Evolutionary conservation across 331 rosid genomes (phyloP).

Genomic region (Prunus yedoensis): DNA sequence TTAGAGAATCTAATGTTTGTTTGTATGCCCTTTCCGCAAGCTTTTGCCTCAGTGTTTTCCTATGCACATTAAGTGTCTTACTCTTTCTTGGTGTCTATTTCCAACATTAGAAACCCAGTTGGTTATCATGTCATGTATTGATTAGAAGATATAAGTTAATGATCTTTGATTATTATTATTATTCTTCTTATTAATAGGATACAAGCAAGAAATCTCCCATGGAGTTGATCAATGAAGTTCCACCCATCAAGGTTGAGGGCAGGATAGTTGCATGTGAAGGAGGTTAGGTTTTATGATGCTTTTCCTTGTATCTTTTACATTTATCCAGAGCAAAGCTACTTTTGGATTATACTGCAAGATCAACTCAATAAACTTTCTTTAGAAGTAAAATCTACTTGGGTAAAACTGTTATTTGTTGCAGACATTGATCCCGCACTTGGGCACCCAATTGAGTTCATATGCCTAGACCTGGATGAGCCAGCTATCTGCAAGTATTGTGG

Average conservation of each 20-base stretch:
- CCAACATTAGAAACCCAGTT: background rate
- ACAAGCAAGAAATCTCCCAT: slow-evolving; percentile 85
- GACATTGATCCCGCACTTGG: slow-evolving; percentile 80
- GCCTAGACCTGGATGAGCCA: slow-evolving; percentile 74
- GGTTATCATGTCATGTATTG: background rate
- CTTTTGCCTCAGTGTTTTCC: background rate
- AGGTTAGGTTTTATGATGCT: slow-evolving; percentile 47
- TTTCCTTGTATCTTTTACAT: background rate
- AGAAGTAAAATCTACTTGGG: slow-evolving; percentile 23
- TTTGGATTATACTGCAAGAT: background rate
- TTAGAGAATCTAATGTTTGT: too few species aligned
- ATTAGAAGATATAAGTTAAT: background rate
- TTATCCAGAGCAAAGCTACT: background rate
- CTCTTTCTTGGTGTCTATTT: background rate
- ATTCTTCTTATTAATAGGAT: slow-evolving; percentile 43
- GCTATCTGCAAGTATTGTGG: slow-evolving; percentile 95
- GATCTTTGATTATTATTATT: background rate
- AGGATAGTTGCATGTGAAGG: slow-evolving; percentile 96
- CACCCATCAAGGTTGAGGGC: slow-evolving; percentile 88
- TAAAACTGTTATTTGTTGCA: slow-evolving; percentile 40
- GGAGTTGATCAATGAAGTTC: slow-evolving; percentile 97
- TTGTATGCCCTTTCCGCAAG: background rate
- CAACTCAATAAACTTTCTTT: background rate
- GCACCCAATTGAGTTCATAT: slow-evolving; percentile 89
- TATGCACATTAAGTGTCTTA: background rate